Evolutionary conservation across 129 eudicot species (phyloP), one percentile per base, ranked within the genome.

Genomic region (sunflower (Helianthus annuus)): DNA sequence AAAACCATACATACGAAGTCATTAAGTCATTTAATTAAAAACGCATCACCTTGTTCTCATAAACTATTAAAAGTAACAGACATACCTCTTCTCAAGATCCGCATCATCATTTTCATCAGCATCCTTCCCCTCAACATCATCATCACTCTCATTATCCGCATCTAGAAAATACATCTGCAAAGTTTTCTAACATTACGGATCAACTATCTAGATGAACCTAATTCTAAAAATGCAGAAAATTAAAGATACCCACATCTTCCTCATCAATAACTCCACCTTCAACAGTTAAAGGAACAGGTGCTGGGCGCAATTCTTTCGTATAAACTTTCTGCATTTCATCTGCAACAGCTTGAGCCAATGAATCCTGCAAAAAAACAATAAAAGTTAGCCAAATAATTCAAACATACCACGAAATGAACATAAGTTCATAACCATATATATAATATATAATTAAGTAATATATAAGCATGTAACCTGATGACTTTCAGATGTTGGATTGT

Each of bases 291-390:
- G 98, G 98, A 53, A 92, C 78, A 32, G 96, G 96, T 59, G 88
- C 68, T 80, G 98, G 96, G 49, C 94, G 90, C 82, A 92, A 66
- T 68, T 92, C 96, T 16, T 81, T 74, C 61, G 74, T 75, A 70
- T 89, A 89, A 57, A 92, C 82, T 84, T 92, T 92, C 84, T 87
- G 93, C 98, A 92, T 92, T 70, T 92, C 98, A 75, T 89, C 96
- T 70, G 98, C 96, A 55, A 92, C 95, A 27, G 98, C 96, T 48
- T 65, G 74, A 32, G 36, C 96, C 77, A 92, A 74, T 7, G 95
- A 79, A 80, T 82, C 89, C 97, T 88, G 82, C 55, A n/a, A 27
- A 36, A 49, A 17, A 8, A 11, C 17, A 45, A 65, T 22, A 82
- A 53, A 10, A 13, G 24, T 34, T 4, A 63, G 51, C 34, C 8